Evolutionary conservation across 306 rosid species (phyloP), one percentile per base, ranked within the genome.

Genomic region (Malus orientalis): DNA sequence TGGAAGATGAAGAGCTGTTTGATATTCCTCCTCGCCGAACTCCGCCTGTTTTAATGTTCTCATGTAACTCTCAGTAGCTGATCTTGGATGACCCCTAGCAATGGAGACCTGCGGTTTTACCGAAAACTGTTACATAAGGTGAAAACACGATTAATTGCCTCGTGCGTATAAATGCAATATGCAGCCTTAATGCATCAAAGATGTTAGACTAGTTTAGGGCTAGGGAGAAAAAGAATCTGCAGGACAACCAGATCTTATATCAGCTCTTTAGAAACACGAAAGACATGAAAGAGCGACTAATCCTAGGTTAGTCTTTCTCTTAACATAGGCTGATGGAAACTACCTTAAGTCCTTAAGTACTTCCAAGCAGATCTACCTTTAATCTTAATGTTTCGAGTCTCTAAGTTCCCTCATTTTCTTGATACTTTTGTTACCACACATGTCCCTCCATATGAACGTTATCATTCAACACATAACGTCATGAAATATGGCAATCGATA

Each of bases 71-170:
- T 11, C 79, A 42, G 69, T 67, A 36, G 97, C 92, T 27, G 84
- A 89, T 80, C 81, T 84, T 42, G 94, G 93, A 69, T 86, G 93
- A 75, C 91, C 95, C 83, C 84, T 87, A 2, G 95, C 98, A 73
- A 94, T 73, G 16, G 96, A 81, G 11, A 81, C 88, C 96, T 91
- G 84, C 19, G 65, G 78, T 74, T 75, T n/a, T 32, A 79, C 20
- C 4, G 22, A 44, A 71, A 75, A n/a, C 12, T 23, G 30, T 54
- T 18, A 77, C 25, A 47, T 7, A 63, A 5, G 62, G 12, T 19
- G 45, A 30, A 54, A 12, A 51, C 57, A 51, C 11, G 12, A 40
- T 40, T 47, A 18, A 49, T 70, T 8, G 44, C 25, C 42, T 70
- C 74, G 5, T 49, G 61, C 44, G 2, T 9, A 9, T 18, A 51